Percentiles rank a stretch among this genome's conserved stretches.
These are phyloP conservation scores for Pelagophyceae sp. DNA, from an alignment of 352 stramenopile species.

Conservation along the genomic window DNA sequence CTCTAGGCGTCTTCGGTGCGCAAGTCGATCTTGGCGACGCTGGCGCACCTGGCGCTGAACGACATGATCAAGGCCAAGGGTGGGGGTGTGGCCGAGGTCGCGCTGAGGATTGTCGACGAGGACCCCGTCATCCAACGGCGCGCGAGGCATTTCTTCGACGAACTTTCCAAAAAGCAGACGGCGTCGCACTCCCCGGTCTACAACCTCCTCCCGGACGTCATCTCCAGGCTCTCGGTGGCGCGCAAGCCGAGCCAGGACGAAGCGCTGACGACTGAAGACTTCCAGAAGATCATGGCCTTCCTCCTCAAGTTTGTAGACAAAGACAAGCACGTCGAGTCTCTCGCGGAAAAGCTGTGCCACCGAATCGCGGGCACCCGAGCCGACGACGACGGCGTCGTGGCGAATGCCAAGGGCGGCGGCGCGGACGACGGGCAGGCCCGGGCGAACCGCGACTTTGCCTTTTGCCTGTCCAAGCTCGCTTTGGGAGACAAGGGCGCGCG, in stretches of 20 bases:
- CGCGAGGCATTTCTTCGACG: conserved; percentile 88
- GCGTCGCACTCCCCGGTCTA: conserved; percentile 94
- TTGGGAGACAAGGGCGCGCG: conserved; percentile 86
- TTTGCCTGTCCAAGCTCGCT: conserved; percentile 82
- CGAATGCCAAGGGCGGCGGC: conserved; percentile 14
- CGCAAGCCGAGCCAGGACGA: conserved; percentile 17
- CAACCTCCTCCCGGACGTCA: conserved; percentile 95
- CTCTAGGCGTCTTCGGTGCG: conserved; percentile 38
- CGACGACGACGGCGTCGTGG: conserved; percentile 43
- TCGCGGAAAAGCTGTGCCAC: conserved; percentile 84
- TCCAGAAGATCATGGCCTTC: conserved; percentile 86
- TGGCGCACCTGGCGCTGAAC: conserved; percentile 97
- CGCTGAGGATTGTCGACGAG: conserved; percentile 84
- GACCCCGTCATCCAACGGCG: conserved; percentile 80
- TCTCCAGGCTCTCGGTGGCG: conserved; percentile 62
- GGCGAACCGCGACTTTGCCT: conserved; percentile 73
- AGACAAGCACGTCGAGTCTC: conserved; percentile 74
- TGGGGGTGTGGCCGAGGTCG: conserved; percentile 75
- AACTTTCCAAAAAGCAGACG: conserved; percentile 69
- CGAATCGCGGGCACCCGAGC: conserved; percentile 68
- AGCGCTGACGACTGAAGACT: conserved; percentile 67
- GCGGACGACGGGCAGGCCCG: conserved; percentile 34
- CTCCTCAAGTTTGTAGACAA: conserved; percentile 94
- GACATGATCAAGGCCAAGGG: conserved; percentile 99
- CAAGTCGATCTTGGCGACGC: conserved; percentile 21